phyloP scores from a whole-genome alignment of 2,329 filamentous ascomycete genomes.

The Trichoderma lentiforme region DNA sequence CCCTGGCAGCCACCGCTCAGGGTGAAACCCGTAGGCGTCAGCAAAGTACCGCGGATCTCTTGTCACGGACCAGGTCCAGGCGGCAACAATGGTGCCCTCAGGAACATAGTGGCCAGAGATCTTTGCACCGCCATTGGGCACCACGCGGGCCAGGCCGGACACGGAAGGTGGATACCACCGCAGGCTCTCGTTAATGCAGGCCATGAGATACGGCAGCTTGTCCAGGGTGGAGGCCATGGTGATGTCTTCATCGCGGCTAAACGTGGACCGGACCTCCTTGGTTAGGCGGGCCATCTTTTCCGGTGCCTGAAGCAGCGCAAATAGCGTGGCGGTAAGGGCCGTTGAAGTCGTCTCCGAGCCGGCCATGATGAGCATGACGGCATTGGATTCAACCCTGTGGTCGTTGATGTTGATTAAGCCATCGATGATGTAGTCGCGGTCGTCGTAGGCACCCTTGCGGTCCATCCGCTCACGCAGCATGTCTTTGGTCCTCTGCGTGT shows the following conservation, averaged over 20 bases:
- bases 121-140: conserved; percentile 27
- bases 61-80: conserved; percentile 23
- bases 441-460: too few species aligned
- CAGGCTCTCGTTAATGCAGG: conserved; percentile 48
- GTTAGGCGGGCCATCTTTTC: conserved; percentile 30
- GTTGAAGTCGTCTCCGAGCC: conserved; percentile 35
- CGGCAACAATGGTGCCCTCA: conserved; percentile 19
- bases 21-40: conserved; percentile 32
- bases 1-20: conserved; percentile 34
- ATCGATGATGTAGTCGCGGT: too few species aligned
- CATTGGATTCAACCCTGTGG: conserved; percentile 9
- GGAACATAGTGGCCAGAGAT: conserved; percentile 34
- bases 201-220: conserved; percentile 42
- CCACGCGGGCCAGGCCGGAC: conserved; percentile 35
- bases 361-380: conserved; percentile 25
- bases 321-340: conserved; percentile 27
- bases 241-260: conserved; percentile 19
- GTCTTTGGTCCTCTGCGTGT: too few species aligned
- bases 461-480: neutral
- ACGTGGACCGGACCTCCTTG: conserved; percentile 29
- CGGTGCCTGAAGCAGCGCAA: conserved; percentile 31
- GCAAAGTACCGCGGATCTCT: conserved; percentile 29
- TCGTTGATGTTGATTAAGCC: too few species aligned
- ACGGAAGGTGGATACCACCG: conserved; percentile 45
- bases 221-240: conserved; percentile 13